Percentiles rank a stretch among this genome's conserved stretches.
Evolutionary conservation across 2,329 filamentous ascomycete species (phyloP).

Genomic region (Hymenoscyphus albidus): DNA sequence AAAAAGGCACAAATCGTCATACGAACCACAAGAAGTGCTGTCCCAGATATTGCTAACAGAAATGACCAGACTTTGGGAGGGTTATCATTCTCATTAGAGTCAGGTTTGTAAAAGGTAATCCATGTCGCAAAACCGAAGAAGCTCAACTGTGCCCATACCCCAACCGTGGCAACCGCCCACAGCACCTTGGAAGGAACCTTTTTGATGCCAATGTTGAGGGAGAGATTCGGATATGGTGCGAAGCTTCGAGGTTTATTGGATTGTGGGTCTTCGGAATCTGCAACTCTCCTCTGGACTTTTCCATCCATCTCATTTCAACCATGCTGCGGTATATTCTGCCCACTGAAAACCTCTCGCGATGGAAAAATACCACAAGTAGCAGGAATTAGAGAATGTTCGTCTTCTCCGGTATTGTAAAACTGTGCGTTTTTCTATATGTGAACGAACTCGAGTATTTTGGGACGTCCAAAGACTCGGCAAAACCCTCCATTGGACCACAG

Average conservation of each 20-base stretch:
- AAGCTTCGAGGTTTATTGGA: background rate
- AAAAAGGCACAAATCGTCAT: background rate
- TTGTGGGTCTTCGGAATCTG: background rate
- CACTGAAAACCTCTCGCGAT: background rate
- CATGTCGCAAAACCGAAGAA: background rate
- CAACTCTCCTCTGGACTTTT: background rate
- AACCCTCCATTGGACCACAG: conserved; percentile 42
- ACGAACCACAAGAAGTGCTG: background rate
- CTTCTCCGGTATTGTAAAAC: background rate
- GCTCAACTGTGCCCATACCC: background rate
- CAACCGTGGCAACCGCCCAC: background rate
- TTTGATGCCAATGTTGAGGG: background rate
- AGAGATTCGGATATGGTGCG: background rate
- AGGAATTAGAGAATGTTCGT: background rate
- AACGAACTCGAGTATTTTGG: background rate
- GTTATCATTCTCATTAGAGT: background rate
- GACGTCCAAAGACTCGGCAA: conserved; percentile 18
- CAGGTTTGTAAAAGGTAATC: background rate
- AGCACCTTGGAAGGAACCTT: background rate
- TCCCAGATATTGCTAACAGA: background rate
- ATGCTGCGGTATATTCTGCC: background rate
- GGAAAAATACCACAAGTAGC: background rate
- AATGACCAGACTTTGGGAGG: background rate
- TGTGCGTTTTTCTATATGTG: background rate
- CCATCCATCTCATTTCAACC: background rate